phyloP scores from a whole-genome alignment of 371 early-diverging fungal genomes.

The Rhizopus arrhizus region DNA sequence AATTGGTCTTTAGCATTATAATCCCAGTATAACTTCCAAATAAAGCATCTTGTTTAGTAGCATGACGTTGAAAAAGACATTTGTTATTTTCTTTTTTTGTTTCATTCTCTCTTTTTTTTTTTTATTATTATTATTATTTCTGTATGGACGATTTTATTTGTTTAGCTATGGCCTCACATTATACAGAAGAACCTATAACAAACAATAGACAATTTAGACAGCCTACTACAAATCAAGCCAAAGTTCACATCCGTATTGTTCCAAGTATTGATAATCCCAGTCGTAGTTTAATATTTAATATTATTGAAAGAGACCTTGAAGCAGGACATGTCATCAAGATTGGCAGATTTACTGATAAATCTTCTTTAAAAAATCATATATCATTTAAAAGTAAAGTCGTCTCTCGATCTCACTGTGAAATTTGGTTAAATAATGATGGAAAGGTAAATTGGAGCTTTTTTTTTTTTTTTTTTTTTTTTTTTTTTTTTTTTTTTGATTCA shows the following conservation, averaged over 20 bases:
- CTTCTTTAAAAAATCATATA: conserved; percentile 63
- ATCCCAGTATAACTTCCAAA: not conserved
- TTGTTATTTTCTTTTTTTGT: conserved; percentile 4
- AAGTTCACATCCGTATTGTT: conserved; percentile 70
- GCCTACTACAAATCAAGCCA: not conserved
- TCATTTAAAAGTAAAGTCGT: conserved; percentile 95
- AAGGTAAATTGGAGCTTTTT: conserved; percentile 56
- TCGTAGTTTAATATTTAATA: conserved; percentile 78
- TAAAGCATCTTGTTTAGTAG: not conserved
- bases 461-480: not conserved
- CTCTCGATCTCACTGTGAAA: conserved; percentile 89
- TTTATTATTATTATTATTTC: not conserved
- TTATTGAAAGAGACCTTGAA: conserved; percentile 78
- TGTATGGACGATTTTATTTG: conserved; percentile 34
- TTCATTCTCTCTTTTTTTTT: not conserved
- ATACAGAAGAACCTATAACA: conserved; percentile 14
- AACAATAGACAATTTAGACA: not conserved
- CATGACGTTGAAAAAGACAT: not conserved
- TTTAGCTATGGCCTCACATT: conserved; percentile 32
- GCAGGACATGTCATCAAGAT: conserved; percentile 73
- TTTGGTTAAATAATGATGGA: conserved; percentile 78
- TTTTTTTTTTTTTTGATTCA: not conserved
- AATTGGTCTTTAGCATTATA: not conserved
- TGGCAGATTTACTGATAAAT: conserved; percentile 80
- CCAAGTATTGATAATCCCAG: conserved; percentile 75